Percentiles rank a stretch among this genome's conserved stretches.
Evolutionary conservation across 2,329 filamentous ascomycete genomes (phyloP).

Genomic region (Talaromyces sp.): DNA sequence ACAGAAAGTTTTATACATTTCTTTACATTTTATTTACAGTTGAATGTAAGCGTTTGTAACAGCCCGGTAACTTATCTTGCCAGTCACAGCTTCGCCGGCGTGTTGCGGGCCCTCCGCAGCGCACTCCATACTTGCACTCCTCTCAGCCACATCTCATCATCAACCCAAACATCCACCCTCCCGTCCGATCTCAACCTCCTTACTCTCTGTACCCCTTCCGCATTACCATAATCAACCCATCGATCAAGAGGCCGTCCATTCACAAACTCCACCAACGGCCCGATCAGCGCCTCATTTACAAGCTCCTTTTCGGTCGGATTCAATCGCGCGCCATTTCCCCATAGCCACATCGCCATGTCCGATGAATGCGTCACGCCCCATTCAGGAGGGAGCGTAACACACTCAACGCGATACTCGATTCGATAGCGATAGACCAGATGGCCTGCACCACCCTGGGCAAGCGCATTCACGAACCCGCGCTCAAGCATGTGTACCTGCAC

Average conservation of each 20-base stretch:
- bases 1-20: neutral
- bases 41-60: neutral
- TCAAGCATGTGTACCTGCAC: slow-evolving; percentile 55
- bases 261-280: slow-evolving; percentile 31
- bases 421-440: slow-evolving; percentile 52
- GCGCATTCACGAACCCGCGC: slow-evolving; percentile 49
- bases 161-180: slow-evolving; percentile 45
- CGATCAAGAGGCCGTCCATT: slow-evolving; percentile 19
- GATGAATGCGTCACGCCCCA: slow-evolving; percentile 56
- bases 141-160: slow-evolving; percentile 45
- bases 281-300: slow-evolving; percentile 31
- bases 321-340: slow-evolving; percentile 48
- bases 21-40: too few relatives aligned
- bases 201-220: slow-evolving; percentile 34
- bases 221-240: slow-evolving; percentile 21
- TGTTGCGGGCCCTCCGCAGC: slow-evolving; percentile 18
- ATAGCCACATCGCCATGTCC: slow-evolving; percentile 57
- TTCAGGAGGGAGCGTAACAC: slow-evolving; percentile 42
- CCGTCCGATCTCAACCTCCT: slow-evolving; percentile 48
- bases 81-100: slow-evolving; percentile 5
- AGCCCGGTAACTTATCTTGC: neutral
- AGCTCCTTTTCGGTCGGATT: slow-evolving; percentile 44
- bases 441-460: slow-evolving; percentile 44
- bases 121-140: slow-evolving; percentile 49
- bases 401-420: slow-evolving; percentile 53